Evolutionary conservation across 768 basidiomycete genomes (phyloP).

Genomic region (Galerina marginata): DNA sequence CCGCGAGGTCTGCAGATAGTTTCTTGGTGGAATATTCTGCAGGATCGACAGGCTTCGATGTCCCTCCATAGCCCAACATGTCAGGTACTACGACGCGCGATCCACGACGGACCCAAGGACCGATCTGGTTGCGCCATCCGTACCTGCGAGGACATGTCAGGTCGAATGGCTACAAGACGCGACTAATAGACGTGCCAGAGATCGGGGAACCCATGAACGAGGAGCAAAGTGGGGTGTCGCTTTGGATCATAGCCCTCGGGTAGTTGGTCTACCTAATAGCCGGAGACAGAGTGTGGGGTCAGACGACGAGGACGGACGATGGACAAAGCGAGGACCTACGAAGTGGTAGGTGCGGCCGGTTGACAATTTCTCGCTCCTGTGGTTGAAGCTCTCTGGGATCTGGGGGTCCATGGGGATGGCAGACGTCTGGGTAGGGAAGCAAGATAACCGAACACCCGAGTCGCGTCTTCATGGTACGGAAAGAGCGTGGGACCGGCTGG

Average conservation of each 20-base stretch:
- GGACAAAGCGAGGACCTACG: conserved; percentile 34
- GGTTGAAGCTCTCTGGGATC: conserved; percentile 54
- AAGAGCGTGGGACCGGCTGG: conserved; percentile 1
- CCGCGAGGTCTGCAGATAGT: conserved; percentile 66
- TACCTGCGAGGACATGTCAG: conserved; percentile 47
- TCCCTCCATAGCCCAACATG: conserved; percentile 71
- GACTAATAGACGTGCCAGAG: conserved; percentile 37
- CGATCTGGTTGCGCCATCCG: conserved; percentile 79
- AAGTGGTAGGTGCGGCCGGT: conserved; percentile 74
- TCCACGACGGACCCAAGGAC: conserved; percentile 66
- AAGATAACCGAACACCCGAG: conserved; percentile 22
- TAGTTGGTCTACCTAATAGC: conserved; percentile 57
- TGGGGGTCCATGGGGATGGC: conserved; percentile 43
- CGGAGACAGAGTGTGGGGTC: neutral
- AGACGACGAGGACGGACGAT: neutral
- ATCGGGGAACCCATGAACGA: conserved; percentile 85
- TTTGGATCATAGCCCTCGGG: conserved; percentile 48
- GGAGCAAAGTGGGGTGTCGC: conserved; percentile 60
- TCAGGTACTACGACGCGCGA: conserved; percentile 68
- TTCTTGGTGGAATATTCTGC: conserved; percentile 63
- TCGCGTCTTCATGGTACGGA: conserved; percentile 15
- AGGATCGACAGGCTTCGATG: conserved; percentile 62
- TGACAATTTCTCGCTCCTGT: conserved; percentile 52
- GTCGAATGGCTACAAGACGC: neutral
- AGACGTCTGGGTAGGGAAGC: conserved; percentile 10